These are phyloP conservation scores for Cucurbita maxima DNA, from an alignment of 306 rosid genomes.

Conservation along the genomic window DNA sequence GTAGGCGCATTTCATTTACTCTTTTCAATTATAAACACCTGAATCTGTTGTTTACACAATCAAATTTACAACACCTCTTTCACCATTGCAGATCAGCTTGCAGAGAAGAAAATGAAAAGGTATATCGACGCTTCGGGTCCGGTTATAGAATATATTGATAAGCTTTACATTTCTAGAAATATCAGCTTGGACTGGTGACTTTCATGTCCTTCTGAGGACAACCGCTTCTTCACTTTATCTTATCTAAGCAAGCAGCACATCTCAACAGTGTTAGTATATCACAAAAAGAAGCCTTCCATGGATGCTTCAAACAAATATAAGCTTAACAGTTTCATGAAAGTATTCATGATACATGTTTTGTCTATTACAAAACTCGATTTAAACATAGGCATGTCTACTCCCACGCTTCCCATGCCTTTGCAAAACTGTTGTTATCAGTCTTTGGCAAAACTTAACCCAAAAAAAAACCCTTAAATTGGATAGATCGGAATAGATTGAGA, in stretches of 20 bases:
- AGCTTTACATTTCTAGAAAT: conserved; percentile 49
- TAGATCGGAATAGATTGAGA: no score
- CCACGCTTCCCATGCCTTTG: no score
- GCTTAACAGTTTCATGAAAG: background rate
- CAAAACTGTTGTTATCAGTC: no score
- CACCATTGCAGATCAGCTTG: conserved; percentile 49
- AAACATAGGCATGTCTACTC: background rate
- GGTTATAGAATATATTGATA: conserved; percentile 64
- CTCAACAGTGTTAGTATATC: background rate
- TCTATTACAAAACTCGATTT: background rate
- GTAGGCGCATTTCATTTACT: conserved; percentile 21
- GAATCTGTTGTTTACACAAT: background rate
- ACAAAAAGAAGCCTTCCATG: background rate
- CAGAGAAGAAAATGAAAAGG: conserved; percentile 76
- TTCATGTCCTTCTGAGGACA: background rate
- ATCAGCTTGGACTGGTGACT: conserved; percentile 78
- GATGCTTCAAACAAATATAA: background rate
- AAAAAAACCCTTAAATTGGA: no score
- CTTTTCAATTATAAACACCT: background rate
- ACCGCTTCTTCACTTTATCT: background rate
- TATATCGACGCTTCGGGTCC: conserved; percentile 51
- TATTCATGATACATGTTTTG: background rate
- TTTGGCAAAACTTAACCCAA: no score
- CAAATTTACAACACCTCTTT: background rate
- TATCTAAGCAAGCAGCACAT: background rate